Base-by-base conservation (phyloP, 371 early-diverging fungal species). In the Fennellomyces sp. region DNA sequence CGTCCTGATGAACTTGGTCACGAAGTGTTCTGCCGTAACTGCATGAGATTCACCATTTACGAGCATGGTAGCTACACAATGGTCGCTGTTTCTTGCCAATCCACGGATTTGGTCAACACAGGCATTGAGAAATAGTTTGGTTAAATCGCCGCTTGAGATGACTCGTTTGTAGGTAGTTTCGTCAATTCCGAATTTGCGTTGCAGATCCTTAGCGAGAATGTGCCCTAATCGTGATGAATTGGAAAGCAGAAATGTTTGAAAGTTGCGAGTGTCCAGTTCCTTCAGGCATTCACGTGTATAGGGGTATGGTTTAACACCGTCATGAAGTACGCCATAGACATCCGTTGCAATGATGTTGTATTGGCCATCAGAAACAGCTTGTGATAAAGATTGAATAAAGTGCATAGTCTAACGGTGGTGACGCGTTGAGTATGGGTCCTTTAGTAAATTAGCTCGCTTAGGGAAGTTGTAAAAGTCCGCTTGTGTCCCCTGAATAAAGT, bases 271-370 rank as follows among this genome's bases (percentile, higher is more conserved):
- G 33, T 52, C 52, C 0, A 74, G 58, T 17, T 53, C 25, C 30
- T 59, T 35, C 11, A 80, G 49, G 10, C 73, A 63, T 11, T 54
- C 52, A 17, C 60, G 65, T 1, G 80, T 61, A 52, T 65, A 66
- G 13, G 72, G 70, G 45, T 76, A 76, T 0, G 75, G 56, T 28
- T 70, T 27, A 2, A 57, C 41, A 13, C 80, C 80, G 36, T 80
- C 66, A 33, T 80, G 80, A 52, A 80, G 53, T 8, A 80, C 80
- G 28, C 80, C 80, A 36, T 74, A 80, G 42, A 80, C 73, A 52
- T 80, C 80, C 41, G 66, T 69, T n/a, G 76, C 80, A 33, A 80
- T 52, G 7, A 69, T 76, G 35, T 65, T 61, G 51, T 79, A 79
- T 39, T 63, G 23, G 27, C 33, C 26, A n/a, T 27, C 7, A 23